A percentile compares a stretch with the other conserved stretches of the same genome.
Conservation (phyloP, 495 filamentous ascomycete species). For the Hypoxylon cercidicola region DNA sequence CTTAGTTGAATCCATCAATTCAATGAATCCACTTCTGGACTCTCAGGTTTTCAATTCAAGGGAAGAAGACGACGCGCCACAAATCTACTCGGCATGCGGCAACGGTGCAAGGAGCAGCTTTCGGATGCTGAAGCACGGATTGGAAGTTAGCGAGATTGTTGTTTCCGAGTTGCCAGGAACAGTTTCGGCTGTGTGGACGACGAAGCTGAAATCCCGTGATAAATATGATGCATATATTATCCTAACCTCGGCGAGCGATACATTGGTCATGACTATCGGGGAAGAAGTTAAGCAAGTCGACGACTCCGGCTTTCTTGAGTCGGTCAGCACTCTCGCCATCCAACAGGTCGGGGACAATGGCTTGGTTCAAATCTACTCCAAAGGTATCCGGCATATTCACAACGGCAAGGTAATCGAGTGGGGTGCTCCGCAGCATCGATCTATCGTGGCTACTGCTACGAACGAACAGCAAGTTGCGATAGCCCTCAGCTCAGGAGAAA, state of each 20-base stretch:
- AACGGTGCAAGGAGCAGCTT: conserved; percentile 89
- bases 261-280: conserved; percentile 90
- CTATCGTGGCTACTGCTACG: conserved; percentile 91
- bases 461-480: conserved; percentile 94
- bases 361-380: conserved; percentile 92
- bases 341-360: conserved; percentile 95
- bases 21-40: conserved; percentile 89
- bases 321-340: conserved; percentile 89
- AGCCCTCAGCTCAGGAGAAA: conserved; percentile 92
- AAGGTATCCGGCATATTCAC: conserved; percentile 90
- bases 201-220: conserved; percentile 85
- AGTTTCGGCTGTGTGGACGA: conserved; percentile 93
- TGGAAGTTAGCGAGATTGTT: conserved; percentile 93
- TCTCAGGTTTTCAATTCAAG: conserved; percentile 89
- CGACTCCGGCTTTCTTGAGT: conserved; percentile 88
- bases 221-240: conserved; percentile 83
- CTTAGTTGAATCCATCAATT: conserved; percentile 84
- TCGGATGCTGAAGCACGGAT: conserved; percentile 87
- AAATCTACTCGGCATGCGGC: conserved; percentile 93
- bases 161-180: conserved; percentile 87
- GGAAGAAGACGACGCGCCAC: conserved; percentile 86
- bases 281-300: conserved; percentile 96
- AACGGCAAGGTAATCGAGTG: conserved; percentile 90
- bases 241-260: conserved; percentile 73
- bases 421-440: conserved; percentile 90